These are phyloP conservation scores for Boletus speciosus DNA, from an alignment of 768 basidiomycete genomes.

Conservation along the genomic window DNA sequence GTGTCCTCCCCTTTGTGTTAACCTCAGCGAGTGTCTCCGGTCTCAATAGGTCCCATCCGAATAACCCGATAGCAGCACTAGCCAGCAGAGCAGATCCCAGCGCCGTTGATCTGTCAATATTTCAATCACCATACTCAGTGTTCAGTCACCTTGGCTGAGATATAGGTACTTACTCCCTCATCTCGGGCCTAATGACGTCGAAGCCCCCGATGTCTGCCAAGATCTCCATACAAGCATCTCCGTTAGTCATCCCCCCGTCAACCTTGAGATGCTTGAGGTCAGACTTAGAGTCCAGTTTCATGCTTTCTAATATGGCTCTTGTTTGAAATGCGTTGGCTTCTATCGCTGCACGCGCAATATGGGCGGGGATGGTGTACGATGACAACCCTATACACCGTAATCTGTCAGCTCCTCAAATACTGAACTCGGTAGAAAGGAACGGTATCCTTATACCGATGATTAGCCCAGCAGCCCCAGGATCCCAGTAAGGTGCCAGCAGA, in stretches of 20 bases:
- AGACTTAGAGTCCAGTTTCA: constrained; percentile 83
- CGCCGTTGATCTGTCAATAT: constrained; percentile 75
- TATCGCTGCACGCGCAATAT: constrained; percentile 91
- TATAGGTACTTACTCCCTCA: constrained; percentile 77
- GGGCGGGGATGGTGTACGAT: constrained; percentile 85
- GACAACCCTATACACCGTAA: constrained; percentile 52
- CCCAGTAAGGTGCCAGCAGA: constrained; percentile 97
- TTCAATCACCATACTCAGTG: background rate
- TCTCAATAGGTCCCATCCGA: constrained; percentile 86
- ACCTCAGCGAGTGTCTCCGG: constrained; percentile 84
- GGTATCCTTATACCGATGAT: constrained; percentile 59
- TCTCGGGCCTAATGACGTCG: constrained; percentile 86
- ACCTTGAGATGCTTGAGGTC: constrained; percentile 87
- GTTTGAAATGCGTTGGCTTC: constrained; percentile 98
- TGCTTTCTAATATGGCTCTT: constrained; percentile 90
- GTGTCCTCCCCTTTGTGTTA: constrained; percentile 76
- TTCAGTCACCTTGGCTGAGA: background rate
- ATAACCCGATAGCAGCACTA: constrained; percentile 80
- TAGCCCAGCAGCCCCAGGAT: constrained; percentile 82
- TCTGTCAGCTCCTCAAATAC: background rate
- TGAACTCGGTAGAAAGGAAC: constrained; percentile 2
- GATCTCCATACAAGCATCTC: constrained; percentile 82
- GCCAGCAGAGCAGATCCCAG: constrained; percentile 93
- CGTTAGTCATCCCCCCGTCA: constrained; percentile 98
- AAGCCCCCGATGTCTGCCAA: constrained; percentile 91